Evolutionary conservation across 2,329 filamentous ascomycete species (phyloP), one percentile per base, ranked within the genome.

Genomic region (Scedosporium aurantiacum): DNA sequence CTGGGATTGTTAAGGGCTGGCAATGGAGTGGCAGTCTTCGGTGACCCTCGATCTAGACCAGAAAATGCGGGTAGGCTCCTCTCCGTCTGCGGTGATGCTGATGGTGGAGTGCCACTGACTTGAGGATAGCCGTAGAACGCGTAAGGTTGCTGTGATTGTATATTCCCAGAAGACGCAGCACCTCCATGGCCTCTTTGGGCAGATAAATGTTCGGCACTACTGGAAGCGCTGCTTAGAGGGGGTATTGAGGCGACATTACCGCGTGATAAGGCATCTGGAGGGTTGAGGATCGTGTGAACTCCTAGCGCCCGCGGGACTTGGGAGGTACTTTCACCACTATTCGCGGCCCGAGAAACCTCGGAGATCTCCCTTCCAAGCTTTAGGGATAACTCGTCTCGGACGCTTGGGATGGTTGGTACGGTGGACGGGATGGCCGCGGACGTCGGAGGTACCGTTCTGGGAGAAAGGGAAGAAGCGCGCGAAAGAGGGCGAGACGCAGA

Each of bases 1-100:
- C 55, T 37, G 10, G 55, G 55, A 27, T 57, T 57, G n/a, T 57
- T 57, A n/a, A 57, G 27, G 7, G 55, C 55, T 41, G 55, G 55
- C 55, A 57, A 41, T 18, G 28, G 27, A 18, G 27, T 21, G 25
- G 55, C 55, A 25, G 25, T 7, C 27, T 40, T 41, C 5, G 55
- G 55, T 8, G 55, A 57, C 14, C 28, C 27, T 57, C 55, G 27
- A 10, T 40, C 55, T 21, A 16, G 12, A 41, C 55, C 27, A 16
- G 55, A 14, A 16, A 25, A 40, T 56, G 8, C 55, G 5, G 27
- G 25, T 4, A 41, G 25, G 27, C 28, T 40, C 16, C 14, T 57
- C 55, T 40, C 37, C 7, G 55, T 40, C 25, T 41, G 27, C 16
- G 55, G 55, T 23, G 55, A 57, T 32, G 2, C n/a, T 16, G 55